These are phyloP conservation scores for Dorcoceras hygrometricum DNA, from an alignment of 257 asterid genomes.

Conservation along the genomic window DNA sequence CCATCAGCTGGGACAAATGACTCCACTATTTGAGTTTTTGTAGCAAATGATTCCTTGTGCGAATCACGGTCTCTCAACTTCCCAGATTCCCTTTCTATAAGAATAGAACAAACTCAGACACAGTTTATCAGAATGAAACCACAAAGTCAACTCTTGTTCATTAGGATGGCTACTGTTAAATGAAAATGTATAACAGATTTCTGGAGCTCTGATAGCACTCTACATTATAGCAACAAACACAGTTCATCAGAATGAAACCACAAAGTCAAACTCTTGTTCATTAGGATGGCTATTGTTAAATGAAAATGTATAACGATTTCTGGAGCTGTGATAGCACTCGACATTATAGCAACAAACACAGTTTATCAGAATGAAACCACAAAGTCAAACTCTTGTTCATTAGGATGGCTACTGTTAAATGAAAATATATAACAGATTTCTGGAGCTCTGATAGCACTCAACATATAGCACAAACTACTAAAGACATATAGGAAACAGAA, in stretches of 20 bases:
- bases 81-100: slow-evolving; percentile 30
- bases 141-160: slow-evolving; percentile 6
- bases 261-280: slow-evolving; percentile 7
- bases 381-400: slow-evolving; percentile 7
- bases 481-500: too few relatives aligned
- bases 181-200: slow-evolving; percentile 7
- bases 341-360: slow-evolving; percentile 16
- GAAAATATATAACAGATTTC: slow-evolving; percentile 13
- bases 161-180: background rate
- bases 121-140: slow-evolving; percentile 3
- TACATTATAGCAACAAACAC: slow-evolving; percentile 16
- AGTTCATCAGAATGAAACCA: slow-evolving; percentile 1
- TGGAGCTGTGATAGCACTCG: slow-evolving; percentile 10
- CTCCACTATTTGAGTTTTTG: slow-evolving; percentile 35
- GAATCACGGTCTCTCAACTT: slow-evolving; percentile 31
- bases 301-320: slow-evolving; percentile 11
- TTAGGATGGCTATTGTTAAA: background rate
- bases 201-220: slow-evolving; percentile 13
- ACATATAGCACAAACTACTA: background rate
- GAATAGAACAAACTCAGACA: slow-evolving; percentile 21
- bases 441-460: slow-evolving; percentile 10
- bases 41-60: slow-evolving; percentile 31
- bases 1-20: slow-evolving; percentile 34
- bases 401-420: background rate
- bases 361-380: slow-evolving; percentile 1